Percentiles rank a stretch among this genome's conserved stretches.
phyloP scores from a whole-genome alignment of 805 yeast species.

The Teunomyces barrocoloradensis region DNA sequence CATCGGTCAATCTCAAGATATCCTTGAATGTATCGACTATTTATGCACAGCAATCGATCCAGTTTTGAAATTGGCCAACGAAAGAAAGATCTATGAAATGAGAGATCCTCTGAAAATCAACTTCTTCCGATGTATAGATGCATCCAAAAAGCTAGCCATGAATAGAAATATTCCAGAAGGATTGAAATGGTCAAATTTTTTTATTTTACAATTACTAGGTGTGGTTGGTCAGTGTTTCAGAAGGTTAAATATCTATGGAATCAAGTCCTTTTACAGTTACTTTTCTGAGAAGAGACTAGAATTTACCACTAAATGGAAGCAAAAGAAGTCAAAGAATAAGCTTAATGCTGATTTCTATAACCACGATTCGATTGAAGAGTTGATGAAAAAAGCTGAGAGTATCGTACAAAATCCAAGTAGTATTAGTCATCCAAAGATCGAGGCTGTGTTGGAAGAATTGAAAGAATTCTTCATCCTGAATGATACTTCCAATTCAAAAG shows the following conservation, averaged over 20 bases:
- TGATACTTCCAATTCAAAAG: slow-evolving; percentile 54
- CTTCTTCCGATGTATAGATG: slow-evolving; percentile 68
- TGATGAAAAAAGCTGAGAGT: slow-evolving; percentile 46
- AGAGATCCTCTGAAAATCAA: slow-evolving; percentile 67
- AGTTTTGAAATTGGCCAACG: slow-evolving; percentile 59
- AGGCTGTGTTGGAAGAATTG: slow-evolving; percentile 56
- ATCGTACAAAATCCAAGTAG: slow-evolving; percentile 36
- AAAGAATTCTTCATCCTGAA: slow-evolving; percentile 48
- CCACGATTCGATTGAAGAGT: slow-evolving; percentile 44
- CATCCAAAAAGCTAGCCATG: slow-evolving; percentile 53
- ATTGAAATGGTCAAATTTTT: slow-evolving; percentile 68
- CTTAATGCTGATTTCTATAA: slow-evolving; percentile 60
- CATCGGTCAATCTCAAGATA: slow-evolving; percentile 53
- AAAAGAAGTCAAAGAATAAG: slow-evolving; percentile 60
- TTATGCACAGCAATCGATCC: slow-evolving; percentile 69
- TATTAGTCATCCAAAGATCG: slow-evolving; percentile 73
- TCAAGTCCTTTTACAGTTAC: slow-evolving; percentile 69
- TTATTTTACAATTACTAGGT: slow-evolving; percentile 58
- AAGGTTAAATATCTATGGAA: slow-evolving; percentile 77
- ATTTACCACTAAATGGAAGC: slow-evolving; percentile 54
- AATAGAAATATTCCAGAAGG: slow-evolving; percentile 64
- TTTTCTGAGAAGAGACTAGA: slow-evolving; percentile 57
- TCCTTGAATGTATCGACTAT: slow-evolving; percentile 52
- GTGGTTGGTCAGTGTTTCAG: slow-evolving; percentile 70
- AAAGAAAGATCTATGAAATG: slow-evolving; percentile 58